Percentiles rank a stretch among this genome's conserved stretches.
Evolutionary conservation across 2,329 filamentous ascomycete genomes (phyloP).

Genomic region (Penicillium janthinellum): DNA sequence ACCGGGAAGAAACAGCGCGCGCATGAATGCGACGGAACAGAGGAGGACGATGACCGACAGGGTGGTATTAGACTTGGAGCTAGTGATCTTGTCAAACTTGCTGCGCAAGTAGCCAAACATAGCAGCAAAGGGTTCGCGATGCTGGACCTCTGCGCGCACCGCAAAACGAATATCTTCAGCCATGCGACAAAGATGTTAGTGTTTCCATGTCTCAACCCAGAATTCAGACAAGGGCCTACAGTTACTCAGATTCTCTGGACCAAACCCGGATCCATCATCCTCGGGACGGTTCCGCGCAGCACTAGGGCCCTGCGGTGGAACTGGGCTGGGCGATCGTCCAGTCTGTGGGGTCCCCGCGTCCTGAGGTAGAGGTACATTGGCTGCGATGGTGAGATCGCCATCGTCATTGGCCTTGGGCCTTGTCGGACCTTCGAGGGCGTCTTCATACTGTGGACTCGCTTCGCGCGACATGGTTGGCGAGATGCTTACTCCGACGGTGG

Average conservation of each 20-base stretch:
- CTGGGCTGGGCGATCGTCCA: constrained; percentile 58
- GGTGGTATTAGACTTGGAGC: constrained; percentile 69
- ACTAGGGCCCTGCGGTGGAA: constrained; percentile 37
- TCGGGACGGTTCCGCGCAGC: constrained; percentile 28
- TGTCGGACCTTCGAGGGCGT: constrained; percentile 51
- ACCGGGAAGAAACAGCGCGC: constrained; percentile 69
- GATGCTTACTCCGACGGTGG: constrained; percentile 43
- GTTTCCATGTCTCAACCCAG: constrained; percentile 30
- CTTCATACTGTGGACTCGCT: constrained; percentile 62
- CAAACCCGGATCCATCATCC: constrained; percentile 41
- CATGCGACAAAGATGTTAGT: constrained; percentile 34
- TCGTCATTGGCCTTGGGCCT: constrained; percentile 30
- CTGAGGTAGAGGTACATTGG: constrained; percentile 58
- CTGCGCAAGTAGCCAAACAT: constrained; percentile 65
- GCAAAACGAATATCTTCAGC: constrained; percentile 80
- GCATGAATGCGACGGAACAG: constrained; percentile 65
- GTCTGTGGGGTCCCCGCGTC: constrained; percentile 60
- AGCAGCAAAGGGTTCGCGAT: constrained; percentile 80
- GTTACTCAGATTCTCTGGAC: constrained; percentile 49
- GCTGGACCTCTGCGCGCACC: constrained; percentile 82
- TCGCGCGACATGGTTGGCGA: constrained; percentile 57
- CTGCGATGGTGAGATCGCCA: constrained; percentile 32
- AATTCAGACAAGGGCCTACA: constrained; percentile 48
- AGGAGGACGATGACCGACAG: constrained; percentile 63
- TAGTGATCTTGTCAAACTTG: constrained; percentile 63